Base-by-base conservation (phyloP, 257 asterid genomes). In the Coffea eugenioides region DNA sequence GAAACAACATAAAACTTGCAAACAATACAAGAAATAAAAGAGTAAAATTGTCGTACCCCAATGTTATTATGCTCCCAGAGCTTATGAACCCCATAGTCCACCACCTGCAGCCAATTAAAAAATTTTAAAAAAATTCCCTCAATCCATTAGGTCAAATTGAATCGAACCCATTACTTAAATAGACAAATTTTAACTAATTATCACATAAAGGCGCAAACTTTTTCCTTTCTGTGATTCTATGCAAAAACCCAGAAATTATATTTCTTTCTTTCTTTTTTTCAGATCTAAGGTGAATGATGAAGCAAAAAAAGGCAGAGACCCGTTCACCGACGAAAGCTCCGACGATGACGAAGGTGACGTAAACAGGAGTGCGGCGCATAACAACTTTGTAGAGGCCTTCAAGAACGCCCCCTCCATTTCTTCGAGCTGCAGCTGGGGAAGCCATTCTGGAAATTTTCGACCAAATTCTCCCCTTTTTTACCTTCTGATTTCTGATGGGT, bases 321-420 rank as follows among this genome's bases (percentile, higher is more conserved):
- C 97, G 89, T 93, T 93, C 97, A 65, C 93, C 97, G 85, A 89
- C 34, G 78, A 93, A 91, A 76, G 97, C 97, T 65, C 97, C 97
- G 78, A 88, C 91, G 85, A 93, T 80, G 94, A 93, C 95, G 88
- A 93, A 93, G 68, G 97, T 93, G 39, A 88, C 97, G 75, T 91
- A 91, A 69, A 94, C 86, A 48, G 98, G 90, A 79, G 90, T 92
- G 16, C 98, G 94, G 80, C 98, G 97, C 98, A 95, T 90, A 75
- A 95, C 61, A 65, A 93, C 59, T 56, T 92, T 84, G 88, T 95
- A 95, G 77, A 95, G 57, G 62, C 95, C 94, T 80, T 95, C 98
- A 87, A 90, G 82, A 66, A 86, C 82, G 25, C 95, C 96, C 83
- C 90, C 90, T 71, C 97, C 92, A 82, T 88, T 78, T 67, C 91